A percentile compares a stretch with the other conserved stretches of the same genome.
phyloP scores from a whole-genome alignment of 352 stramenopile species.

The Pythium diclinum region DNA sequence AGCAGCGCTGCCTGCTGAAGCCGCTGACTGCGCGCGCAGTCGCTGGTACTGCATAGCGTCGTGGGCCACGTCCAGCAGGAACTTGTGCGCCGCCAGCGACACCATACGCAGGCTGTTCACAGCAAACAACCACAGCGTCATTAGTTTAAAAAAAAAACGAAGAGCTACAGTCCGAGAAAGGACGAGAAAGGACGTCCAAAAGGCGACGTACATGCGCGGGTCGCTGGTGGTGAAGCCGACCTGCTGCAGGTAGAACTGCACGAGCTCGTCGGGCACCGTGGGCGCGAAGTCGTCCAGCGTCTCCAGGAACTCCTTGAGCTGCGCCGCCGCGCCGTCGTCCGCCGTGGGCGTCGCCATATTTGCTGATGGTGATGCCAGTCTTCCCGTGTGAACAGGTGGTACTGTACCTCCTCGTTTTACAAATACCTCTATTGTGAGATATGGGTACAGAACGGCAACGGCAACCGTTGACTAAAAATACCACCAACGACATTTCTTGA shows the following conservation, averaged over 20 bases:
- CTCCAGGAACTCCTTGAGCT: conserved; percentile 67
- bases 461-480: not conserved
- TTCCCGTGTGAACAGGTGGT: not conserved
- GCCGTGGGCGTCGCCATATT: not conserved
- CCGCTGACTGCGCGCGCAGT: conserved; percentile 41
- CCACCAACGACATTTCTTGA: no score
- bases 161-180: not conserved
- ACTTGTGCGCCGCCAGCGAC: conserved; percentile 70
- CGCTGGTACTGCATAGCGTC: conserved; percentile 80
- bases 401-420: not conserved
- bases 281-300: conserved; percentile 60
- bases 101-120: conserved; percentile 52
- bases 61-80: conserved; percentile 75
- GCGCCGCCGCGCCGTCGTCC: conserved; percentile 27
- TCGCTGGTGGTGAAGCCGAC: conserved; percentile 64
- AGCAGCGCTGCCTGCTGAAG: conserved; percentile 6
- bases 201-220: conserved; percentile 51
- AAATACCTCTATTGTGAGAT: not conserved
- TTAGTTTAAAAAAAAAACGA: conserved; percentile 9
- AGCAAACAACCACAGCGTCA: not conserved
- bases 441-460: conserved; percentile 2
- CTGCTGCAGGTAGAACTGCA: conserved; percentile 77
- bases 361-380: not conserved
- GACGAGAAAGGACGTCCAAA: not conserved
- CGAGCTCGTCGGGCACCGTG: conserved; percentile 68